phyloP scores from a whole-genome alignment of 192 early-diverging fungal genomes.

The Pilaira anomala region DNA sequence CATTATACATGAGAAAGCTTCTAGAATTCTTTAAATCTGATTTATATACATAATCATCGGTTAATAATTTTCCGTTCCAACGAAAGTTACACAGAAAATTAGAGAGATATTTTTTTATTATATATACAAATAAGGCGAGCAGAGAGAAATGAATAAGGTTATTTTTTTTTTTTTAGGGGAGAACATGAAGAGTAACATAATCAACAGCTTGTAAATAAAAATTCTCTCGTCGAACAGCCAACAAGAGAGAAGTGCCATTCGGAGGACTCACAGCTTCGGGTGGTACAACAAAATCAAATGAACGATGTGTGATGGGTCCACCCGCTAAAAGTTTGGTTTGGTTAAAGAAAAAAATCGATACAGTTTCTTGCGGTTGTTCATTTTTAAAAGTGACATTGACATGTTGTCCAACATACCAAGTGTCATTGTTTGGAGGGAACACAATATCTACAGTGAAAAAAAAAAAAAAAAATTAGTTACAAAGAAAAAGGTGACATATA shows the following conservation, averaged over 20 bases:
- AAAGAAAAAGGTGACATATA: no score
- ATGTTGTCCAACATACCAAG: conserved; percentile 6
- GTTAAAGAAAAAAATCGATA: conserved; percentile 6
- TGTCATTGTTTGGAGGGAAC: background rate
- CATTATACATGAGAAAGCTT: no score
- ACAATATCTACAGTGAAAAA: background rate
- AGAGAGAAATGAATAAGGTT: no score
- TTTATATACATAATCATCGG: no score
- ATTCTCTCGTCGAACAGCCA: conserved; percentile 2
- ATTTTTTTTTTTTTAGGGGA: no score
- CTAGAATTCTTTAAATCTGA: no score
- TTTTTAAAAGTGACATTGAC: background rate
- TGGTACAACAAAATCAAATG: conserved; percentile 11
- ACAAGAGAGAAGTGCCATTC: background rate
- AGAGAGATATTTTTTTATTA: no score
- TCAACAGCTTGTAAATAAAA: conserved; percentile 11
- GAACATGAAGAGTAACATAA: conserved; percentile 7
- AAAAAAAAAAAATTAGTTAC: background rate
- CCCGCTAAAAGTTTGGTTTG: background rate
- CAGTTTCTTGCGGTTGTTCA: background rate
- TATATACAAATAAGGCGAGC: no score
- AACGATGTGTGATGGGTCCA: background rate
- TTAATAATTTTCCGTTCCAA: no score
- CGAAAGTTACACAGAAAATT: no score
- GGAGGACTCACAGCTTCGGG: background rate